These are phyloP conservation scores for Capsella bursapastoris DNA, from an alignment of 345 rosid species.

Conservation along the genomic window DNA sequence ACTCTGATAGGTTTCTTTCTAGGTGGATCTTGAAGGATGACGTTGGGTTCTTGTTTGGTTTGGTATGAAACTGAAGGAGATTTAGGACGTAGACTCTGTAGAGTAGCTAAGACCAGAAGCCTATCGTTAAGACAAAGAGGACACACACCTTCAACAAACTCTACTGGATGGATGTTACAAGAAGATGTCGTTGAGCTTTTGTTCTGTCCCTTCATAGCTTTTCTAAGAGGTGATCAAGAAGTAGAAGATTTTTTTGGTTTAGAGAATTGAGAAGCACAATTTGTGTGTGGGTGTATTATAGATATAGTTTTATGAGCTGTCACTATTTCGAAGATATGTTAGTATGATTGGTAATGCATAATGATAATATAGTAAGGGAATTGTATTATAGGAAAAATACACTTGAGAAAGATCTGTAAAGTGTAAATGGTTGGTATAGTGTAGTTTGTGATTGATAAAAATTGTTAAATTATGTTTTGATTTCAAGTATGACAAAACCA, in stretches of 20 bases:
- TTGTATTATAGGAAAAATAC: too few species aligned
- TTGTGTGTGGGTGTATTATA: not conserved
- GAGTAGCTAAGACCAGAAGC: constrained; percentile 48
- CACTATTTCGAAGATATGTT: constrained; percentile 13
- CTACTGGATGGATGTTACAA: constrained; percentile 79
- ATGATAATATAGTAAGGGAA: not conserved
- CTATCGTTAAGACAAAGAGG: constrained; percentile 77
- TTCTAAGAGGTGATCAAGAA: not conserved
- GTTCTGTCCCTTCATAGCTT: constrained; percentile 56
- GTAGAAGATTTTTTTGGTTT: constrained; percentile 7
- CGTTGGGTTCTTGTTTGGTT: constrained; percentile 2
- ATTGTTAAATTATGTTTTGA: constrained; percentile 9
- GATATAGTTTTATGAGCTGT: constrained; percentile 18
- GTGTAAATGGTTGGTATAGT: not conserved
- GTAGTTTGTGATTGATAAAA: constrained; percentile 16
- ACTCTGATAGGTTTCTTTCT: constrained; percentile 18
- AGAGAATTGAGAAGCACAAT: constrained; percentile 32
- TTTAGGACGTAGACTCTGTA: constrained; percentile 6
- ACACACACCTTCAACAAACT: constrained; percentile 67
- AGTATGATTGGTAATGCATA: constrained; percentile 16
- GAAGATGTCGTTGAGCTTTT: constrained; percentile 52
- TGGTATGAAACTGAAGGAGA: constrained; percentile 27
- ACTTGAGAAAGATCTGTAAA: not conserved
- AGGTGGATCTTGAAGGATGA: constrained; percentile 7
- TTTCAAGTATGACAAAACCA: constrained; percentile 25